phyloP scores from a whole-genome alignment of 768 basidiomycete genomes.

The Naganishia randhawae region DNA sequence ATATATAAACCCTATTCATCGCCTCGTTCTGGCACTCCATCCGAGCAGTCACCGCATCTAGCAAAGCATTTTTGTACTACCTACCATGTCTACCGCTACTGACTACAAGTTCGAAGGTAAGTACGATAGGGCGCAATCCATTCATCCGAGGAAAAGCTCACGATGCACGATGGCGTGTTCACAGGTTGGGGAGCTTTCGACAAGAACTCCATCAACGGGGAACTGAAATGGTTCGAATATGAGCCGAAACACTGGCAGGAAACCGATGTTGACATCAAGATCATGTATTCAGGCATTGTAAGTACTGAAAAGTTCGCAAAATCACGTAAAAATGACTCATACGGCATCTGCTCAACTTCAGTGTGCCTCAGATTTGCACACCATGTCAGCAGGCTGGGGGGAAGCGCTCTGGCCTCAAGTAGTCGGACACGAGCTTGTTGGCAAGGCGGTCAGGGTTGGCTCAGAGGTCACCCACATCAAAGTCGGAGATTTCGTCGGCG shows the following conservation, averaged over 20 bases:
- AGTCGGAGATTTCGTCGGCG: slow-evolving; percentile 60
- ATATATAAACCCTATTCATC: background rate
- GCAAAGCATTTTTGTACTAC: background rate
- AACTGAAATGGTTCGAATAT: slow-evolving; percentile 51
- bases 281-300: slow-evolving; percentile 44
- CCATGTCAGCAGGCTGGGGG: slow-evolving; percentile 54
- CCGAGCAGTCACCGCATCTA: background rate
- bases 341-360: background rate
- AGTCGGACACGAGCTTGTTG: slow-evolving; percentile 60
- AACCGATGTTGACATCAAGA: slow-evolving; percentile 58
- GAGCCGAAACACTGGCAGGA: slow-evolving; percentile 58
- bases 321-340: too few species aligned
- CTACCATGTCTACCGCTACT: slow-evolving; percentile 13
- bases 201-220: slow-evolving; percentile 40
- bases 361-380: slow-evolving; percentile 60
- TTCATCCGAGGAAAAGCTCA: background rate
- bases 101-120: slow-evolving; percentile 44
- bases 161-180: background rate
- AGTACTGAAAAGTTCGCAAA: too few species aligned
- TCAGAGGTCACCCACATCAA: slow-evolving; percentile 58
- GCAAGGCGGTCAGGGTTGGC: slow-evolving; percentile 57
- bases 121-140: background rate
- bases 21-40: background rate
- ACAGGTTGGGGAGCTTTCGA: slow-evolving; percentile 42
- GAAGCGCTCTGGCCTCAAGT: slow-evolving; percentile 38